Base-by-base conservation (phyloP, 176 grass and related monocot species). In the Paspalum vaginatum region DNA sequence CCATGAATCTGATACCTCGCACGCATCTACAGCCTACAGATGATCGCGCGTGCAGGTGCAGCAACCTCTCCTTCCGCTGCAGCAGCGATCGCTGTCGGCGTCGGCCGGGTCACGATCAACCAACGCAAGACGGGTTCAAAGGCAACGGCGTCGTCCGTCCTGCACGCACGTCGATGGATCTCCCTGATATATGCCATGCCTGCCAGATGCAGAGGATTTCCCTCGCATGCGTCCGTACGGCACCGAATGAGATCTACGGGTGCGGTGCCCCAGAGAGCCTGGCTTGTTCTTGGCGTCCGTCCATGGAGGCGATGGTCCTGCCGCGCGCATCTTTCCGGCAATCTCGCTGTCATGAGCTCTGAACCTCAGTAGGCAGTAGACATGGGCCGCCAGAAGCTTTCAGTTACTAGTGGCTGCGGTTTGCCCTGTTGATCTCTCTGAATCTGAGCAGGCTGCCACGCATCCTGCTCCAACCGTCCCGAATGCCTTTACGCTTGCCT, bases 1-100 rank as follows among this genome's bases (percentile, higher is more conserved):
- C 76, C 61, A 88, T 74, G 76, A 68, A 73, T 75, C 67, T 60
- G 17, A 43, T 37, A 32, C 32, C 32, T 32, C 32, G 32, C 32
- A 32, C 32, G 32, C 32, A 32, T 32, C 32, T 32, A 32, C 32
- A 32, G 32, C 32, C 32, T 32, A 32, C 32, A 32, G 32, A 32
- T 32, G 32, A 32, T 1, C n/a, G 0, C 9, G 9, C 14, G 11
- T 47, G 41, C 57, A 8, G 15, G 0, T 8, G 9, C 41, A 7
- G 5, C 5, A 64, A 4, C 40, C 51, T 22, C 1, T 15, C 39
- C 39, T 11, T n/a, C 40, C 5, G 12, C 66, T 15, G n/a, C 11
- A 4, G 41, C 44, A 8, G 43, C 66, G 14, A 27, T 70, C 45
- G 24, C 46, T 27, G 44, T 49, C 45, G 2, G 11, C 42, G 12